phyloP scores from a whole-genome alignment of 352 stramenopile species.

The Globisporangium cylindrosporum region DNA sequence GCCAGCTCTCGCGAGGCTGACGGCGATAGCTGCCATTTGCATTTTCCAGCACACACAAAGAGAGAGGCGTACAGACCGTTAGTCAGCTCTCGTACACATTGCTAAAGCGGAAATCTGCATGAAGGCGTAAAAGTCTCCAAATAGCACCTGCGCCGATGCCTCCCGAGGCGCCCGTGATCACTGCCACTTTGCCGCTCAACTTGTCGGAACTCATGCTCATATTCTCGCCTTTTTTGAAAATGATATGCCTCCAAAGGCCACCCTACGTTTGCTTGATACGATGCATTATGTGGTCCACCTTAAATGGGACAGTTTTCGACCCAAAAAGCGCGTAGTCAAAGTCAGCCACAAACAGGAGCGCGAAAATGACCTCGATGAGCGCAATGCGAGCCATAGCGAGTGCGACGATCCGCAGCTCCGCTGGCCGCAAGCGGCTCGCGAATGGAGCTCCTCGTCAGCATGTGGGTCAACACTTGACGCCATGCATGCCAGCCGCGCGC shows the following conservation, averaged over 20 bases:
- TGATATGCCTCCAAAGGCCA: background rate
- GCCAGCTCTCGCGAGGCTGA: conserved; percentile 63
- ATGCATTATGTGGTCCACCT: background rate
- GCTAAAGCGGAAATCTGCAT: background rate
- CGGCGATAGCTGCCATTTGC: conserved; percentile 48
- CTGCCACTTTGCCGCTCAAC: conserved; percentile 73
- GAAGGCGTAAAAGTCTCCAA: background rate
- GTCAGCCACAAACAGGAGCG: background rate
- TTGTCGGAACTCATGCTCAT: conserved; percentile 12
- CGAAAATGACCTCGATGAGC: background rate
- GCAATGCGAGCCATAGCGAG: background rate
- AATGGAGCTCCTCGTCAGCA: background rate
- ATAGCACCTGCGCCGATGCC: conserved; percentile 76
- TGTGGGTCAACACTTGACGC: no score
- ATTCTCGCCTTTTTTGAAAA: background rate
- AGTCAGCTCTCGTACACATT: background rate
- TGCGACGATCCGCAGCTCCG: background rate
- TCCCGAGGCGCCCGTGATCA: conserved; percentile 87
- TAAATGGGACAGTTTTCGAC: background rate
- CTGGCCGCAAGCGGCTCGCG: background rate
- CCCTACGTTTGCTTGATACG: background rate
- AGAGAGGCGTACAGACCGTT: background rate
- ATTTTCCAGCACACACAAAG: background rate
- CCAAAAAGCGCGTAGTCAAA: background rate
- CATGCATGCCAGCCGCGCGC: background rate